These are phyloP conservation scores for Kalmusia sp. DNA, from an alignment of 2,329 filamentous ascomycete species.

Conservation along the genomic window DNA sequence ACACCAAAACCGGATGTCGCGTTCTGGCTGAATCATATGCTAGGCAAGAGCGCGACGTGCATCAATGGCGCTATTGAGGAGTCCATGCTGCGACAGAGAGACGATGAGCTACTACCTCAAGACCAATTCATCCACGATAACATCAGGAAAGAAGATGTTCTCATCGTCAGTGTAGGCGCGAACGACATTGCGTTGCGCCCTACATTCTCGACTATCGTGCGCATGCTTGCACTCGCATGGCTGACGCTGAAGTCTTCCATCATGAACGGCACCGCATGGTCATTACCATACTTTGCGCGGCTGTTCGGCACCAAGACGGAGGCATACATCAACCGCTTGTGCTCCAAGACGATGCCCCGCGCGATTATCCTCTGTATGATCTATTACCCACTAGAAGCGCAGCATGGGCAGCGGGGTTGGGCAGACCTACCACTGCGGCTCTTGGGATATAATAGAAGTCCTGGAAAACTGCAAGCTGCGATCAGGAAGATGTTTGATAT, in stretches of 20 bases:
- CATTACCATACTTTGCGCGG: constrained; percentile 38
- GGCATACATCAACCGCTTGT: constrained; percentile 34
- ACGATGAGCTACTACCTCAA: constrained; percentile 34
- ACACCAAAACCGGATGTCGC: constrained; percentile 42
- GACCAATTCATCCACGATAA: constrained; percentile 45
- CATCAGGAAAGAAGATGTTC: constrained; percentile 35
- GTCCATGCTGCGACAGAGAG: constrained; percentile 41
- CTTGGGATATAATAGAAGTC: constrained; percentile 39
- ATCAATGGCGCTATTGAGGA: constrained; percentile 46
- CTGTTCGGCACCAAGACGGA: constrained; percentile 38
- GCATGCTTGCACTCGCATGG: constrained; percentile 44
- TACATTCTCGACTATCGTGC: constrained; percentile 28
- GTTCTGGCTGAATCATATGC: constrained; percentile 46
- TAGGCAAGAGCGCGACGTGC: constrained; percentile 40
- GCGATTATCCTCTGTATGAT: constrained; percentile 48
- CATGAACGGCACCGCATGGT: constrained; percentile 30
- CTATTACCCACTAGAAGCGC: constrained; percentile 44
- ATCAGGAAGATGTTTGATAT: constrained; percentile 42
- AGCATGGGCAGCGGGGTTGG: constrained; percentile 39
- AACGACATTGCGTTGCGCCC: constrained; percentile 47
- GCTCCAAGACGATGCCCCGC: constrained; percentile 37
- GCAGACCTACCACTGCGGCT: constrained; percentile 38
- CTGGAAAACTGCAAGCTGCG: constrained; percentile 39
- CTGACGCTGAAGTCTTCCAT: constrained; percentile 30
- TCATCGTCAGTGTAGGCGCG: constrained; percentile 46